A percentile compares a stretch with the other conserved stretches of the same genome.
These are phyloP conservation scores for Rhododendron mucronatum DNA, from an alignment of 148 eudicot genomes.

Conservation along the genomic window DNA sequence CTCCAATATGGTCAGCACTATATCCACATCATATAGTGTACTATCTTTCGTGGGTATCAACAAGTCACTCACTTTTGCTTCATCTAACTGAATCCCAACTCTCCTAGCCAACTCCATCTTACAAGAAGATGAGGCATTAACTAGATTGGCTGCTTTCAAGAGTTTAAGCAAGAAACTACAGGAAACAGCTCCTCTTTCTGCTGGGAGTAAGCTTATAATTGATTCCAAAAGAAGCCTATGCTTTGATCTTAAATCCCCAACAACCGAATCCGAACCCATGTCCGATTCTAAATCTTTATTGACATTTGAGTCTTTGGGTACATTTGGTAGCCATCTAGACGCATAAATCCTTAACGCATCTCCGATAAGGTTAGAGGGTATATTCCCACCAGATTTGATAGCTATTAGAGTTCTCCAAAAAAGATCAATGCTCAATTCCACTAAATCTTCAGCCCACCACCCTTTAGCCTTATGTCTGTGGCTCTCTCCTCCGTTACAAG, in stretches of 20 bases:
- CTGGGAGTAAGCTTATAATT: constrained; percentile 67
- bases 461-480: constrained; percentile 37
- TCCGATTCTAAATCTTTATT: constrained; percentile 23
- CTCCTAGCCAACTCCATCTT: constrained; percentile 69
- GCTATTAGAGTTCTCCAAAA: constrained; percentile 81
- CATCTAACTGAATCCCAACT: constrained; percentile 63
- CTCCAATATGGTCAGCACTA: constrained; percentile 56
- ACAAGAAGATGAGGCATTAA: constrained; percentile 50
- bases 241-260: constrained; percentile 30
- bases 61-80: constrained; percentile 60
- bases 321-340: constrained; percentile 63
- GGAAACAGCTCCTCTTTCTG: constrained; percentile 57
- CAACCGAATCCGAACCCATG: constrained; percentile 24
- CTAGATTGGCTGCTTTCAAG: constrained; percentile 52
- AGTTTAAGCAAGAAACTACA: constrained; percentile 67
- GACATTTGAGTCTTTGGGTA: constrained; percentile 16
- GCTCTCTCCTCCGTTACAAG: constrained; percentile 40
- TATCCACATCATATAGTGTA: constrained; percentile 60
- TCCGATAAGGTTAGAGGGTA: constrained; percentile 50
- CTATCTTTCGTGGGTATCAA: constrained; percentile 33
- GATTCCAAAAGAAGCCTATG: constrained; percentile 57
- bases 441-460: constrained; percentile 89
- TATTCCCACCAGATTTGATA: constrained; percentile 60
- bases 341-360: constrained; percentile 77
- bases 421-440: constrained; percentile 63